Conservation (phyloP, 208 protist species). For the Hexamita inflata region DNA sequence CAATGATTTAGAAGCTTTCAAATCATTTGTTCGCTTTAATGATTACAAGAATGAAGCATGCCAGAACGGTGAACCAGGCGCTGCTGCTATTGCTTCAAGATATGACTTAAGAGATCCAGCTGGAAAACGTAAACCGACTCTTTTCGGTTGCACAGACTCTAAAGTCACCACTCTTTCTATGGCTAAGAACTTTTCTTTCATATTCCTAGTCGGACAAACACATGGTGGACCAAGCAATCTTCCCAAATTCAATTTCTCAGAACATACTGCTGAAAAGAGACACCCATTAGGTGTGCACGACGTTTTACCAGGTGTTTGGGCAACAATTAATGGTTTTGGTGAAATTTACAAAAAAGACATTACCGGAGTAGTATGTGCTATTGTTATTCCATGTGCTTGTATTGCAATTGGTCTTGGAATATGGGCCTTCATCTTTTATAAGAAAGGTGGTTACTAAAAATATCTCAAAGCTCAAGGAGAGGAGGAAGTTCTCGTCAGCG, state of each 20-base stretch:
- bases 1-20: background rate
- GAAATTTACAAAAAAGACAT: too few species aligned
- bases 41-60: slow-evolving; percentile 12
- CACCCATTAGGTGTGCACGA: slow-evolving; percentile 1
- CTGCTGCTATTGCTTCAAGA: background rate
- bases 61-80: background rate
- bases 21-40: slow-evolving; percentile 16
- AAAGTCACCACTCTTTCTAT: background rate
- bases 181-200: background rate
- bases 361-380: too few species aligned
- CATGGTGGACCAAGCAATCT: background rate
- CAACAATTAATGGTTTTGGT: too few species aligned
- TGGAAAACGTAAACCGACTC: background rate
- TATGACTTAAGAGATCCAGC: slow-evolving; percentile 4
- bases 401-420: too few species aligned
- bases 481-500: too few species aligned
- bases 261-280: background rate
- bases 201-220: background rate
- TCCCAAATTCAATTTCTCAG: slow-evolving; percentile 2
- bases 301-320: background rate
- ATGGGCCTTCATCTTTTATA: too few species aligned
- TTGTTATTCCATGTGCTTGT: too few species aligned
- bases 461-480: too few species aligned
- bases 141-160: slow-evolving; percentile 16
- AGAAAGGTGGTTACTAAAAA: too few species aligned